A percentile compares a stretch with the other conserved stretches of the same genome.
These are phyloP conservation scores for Pelargonium australe DNA, from an alignment of 441 rosid species.

Conservation along the genomic window DNA sequence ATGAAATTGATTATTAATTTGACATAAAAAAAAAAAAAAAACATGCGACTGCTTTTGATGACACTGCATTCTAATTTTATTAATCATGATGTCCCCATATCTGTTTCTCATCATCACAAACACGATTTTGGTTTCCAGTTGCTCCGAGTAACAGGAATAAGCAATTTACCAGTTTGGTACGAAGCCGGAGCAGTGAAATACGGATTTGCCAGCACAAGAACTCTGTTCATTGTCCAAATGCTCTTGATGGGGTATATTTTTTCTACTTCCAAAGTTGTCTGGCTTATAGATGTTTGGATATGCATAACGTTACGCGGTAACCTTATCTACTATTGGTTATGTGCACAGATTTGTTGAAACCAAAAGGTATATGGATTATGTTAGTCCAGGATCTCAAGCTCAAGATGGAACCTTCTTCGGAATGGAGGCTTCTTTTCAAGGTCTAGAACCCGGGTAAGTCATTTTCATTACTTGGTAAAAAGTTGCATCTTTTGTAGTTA, in stretches of 20 bases:
- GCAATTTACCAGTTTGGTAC: constrained; percentile 77
- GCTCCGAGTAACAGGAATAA: constrained; percentile 66
- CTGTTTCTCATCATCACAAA: too few species aligned
- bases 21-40: too few species aligned
- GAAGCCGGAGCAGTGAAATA: constrained; percentile 87
- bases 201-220: constrained; percentile 61
- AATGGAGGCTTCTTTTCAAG: constrained; percentile 69
- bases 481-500: not conserved
- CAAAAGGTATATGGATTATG: constrained; percentile 78
- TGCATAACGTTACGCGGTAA: not conserved
- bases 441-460: constrained; percentile 78
- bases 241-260: constrained; percentile 71
- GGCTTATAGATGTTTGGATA: too few species aligned
- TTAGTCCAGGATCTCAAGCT: constrained; percentile 83
- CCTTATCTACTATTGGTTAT: not conserved
- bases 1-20: too few species aligned
- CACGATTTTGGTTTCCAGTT: constrained; percentile 31
- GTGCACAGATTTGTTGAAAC: constrained; percentile 68
- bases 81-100: not conserved
- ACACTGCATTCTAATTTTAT: too few species aligned
- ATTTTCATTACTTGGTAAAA: not conserved
- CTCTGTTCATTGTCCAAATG: constrained; percentile 64
- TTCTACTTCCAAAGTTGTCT: not conserved
- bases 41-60: too few species aligned
- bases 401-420: constrained; percentile 78